Evolutionary conservation across 2,329 filamentous ascomycete species (phyloP).

Genomic region (Penicillium sp.): DNA sequence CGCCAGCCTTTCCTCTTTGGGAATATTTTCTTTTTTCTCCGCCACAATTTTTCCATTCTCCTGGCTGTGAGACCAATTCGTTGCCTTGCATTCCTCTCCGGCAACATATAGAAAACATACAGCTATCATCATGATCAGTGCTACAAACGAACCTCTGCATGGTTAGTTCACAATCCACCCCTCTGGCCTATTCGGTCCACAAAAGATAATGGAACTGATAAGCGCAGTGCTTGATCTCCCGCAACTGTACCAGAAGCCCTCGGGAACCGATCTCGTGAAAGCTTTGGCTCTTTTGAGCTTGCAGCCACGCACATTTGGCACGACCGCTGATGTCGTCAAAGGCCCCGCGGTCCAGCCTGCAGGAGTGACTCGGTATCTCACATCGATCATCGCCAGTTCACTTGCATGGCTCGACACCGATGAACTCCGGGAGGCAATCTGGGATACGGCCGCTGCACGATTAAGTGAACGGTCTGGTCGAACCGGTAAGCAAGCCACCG

Average conservation of each 20-base stretch:
- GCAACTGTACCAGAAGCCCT: conserved; percentile 76
- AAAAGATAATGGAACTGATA: conserved; percentile 33
- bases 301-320: conserved; percentile 55
- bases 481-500: conserved; percentile 48
- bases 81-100: background rate
- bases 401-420: conserved; percentile 48
- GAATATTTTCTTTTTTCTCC: conserved; percentile 31
- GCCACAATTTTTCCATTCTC: background rate
- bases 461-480: conserved; percentile 85
- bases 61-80: conserved; percentile 2
- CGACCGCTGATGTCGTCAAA: conserved; percentile 28
- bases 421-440: conserved; percentile 49
- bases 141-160: conserved; percentile 40
- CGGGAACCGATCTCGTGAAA: conserved; percentile 60
- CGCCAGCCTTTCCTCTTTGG: conserved; percentile 33
- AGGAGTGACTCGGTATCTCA: conserved; percentile 48
- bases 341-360: conserved; percentile 36
- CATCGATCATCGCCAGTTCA: conserved; percentile 46
- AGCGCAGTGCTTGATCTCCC: conserved; percentile 68
- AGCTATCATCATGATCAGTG: conserved; percentile 32
- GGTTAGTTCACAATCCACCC: conserved; percentile 28
- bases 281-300: conserved; percentile 66
- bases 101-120: background rate
- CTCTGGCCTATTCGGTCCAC: conserved; percentile 13
- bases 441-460: conserved; percentile 74